phyloP scores from a whole-genome alignment of 108 stramenopile species.

The Mediolabrus comicus region DNA sequence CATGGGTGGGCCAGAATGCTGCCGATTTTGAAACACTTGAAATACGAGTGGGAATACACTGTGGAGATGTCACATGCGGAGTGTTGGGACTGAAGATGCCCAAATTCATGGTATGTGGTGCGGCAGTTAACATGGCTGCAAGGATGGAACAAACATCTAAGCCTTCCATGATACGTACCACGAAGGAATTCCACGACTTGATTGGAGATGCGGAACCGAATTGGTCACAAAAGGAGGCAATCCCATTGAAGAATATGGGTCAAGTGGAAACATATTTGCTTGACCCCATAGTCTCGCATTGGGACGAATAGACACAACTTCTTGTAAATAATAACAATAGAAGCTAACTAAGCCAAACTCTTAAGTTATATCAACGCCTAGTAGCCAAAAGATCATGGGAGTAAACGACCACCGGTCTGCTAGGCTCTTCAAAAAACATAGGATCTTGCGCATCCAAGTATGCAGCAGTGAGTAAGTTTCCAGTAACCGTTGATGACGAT shows the following conservation, averaged over 20 bases:
- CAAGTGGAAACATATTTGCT: conserved; percentile 13
- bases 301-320: background rate
- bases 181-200: conserved; percentile 34
- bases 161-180: conserved; percentile 28
- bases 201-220: conserved; percentile 21
- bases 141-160: conserved; percentile 47
- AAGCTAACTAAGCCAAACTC: background rate
- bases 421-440: conserved; percentile 81
- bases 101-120: conserved; percentile 32
- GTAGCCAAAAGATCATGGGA: conserved; percentile 59
- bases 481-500: conserved; percentile 30
- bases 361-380: background rate
- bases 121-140: conserved; percentile 44
- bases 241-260: conserved; percentile 37
- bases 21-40: conserved; percentile 22
- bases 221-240: conserved; percentile 18
- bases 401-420: conserved; percentile 76
- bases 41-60: conserved; percentile 47
- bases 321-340: background rate
- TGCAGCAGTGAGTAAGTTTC: conserved; percentile 74
- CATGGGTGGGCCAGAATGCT: background rate
- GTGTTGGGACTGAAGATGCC: conserved; percentile 41
- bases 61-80: conserved; percentile 42
- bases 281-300: background rate
- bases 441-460: conserved; percentile 84